Evolutionary conservation across 2,329 filamentous ascomycete genomes (phyloP).

Genomic region (Byssochlamys sp.): DNA sequence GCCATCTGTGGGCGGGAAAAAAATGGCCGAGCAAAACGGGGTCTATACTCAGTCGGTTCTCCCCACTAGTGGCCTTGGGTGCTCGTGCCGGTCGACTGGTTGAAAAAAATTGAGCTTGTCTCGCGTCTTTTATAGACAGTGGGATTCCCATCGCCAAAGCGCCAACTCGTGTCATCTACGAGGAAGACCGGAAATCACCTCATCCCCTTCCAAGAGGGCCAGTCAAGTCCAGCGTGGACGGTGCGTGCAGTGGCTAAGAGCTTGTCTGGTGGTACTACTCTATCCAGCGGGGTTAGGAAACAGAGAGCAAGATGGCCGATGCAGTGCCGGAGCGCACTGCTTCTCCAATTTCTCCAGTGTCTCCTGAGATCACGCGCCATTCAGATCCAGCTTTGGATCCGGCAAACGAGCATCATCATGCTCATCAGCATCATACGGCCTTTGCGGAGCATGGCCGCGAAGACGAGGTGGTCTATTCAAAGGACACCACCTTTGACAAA

Average conservation of each 20-base stretch:
- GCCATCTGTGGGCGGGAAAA: neutral
- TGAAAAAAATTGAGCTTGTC: neutral
- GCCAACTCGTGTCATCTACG: neutral
- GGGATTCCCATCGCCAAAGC: neutral
- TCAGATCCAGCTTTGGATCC: conserved; percentile 29
- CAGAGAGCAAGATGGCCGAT: conserved; percentile 3
- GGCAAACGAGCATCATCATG: conserved; percentile 30
- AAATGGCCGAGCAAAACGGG: neutral
- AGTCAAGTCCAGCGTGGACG: neutral
- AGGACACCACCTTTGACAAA: conserved; percentile 33
- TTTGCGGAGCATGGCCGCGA: conserved; percentile 26
- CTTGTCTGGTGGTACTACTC: neutral
- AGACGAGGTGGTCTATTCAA: conserved; percentile 43
- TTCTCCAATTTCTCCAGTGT: neutral
- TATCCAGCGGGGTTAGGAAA: neutral
- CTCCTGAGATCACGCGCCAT: neutral
- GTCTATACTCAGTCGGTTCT: neutral
- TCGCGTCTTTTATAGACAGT: neutral
- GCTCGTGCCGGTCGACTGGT: neutral
- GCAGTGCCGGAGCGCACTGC: neutral
- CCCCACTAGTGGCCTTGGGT: neutral
- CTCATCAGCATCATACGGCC: conserved; percentile 30
- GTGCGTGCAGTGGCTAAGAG: neutral
- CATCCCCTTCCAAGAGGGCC: neutral
- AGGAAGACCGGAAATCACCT: neutral